phyloP scores from a whole-genome alignment of 108 stramenopile genomes.

The Pseudonitzschia pungens region DNA sequence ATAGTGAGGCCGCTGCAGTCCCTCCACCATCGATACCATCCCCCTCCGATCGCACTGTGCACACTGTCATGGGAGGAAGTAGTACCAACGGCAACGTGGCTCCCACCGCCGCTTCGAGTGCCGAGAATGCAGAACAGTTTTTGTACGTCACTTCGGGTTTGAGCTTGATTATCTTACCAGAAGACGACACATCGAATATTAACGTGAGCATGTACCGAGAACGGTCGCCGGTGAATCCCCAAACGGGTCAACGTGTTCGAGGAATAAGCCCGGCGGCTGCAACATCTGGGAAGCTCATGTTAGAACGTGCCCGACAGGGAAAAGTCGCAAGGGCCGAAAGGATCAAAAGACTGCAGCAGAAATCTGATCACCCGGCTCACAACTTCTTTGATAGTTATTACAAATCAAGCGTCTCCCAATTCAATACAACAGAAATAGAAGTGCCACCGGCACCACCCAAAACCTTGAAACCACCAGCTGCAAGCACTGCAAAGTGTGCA shows the following conservation, averaged over 20 bases:
- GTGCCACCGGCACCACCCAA: neutral
- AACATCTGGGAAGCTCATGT: conserved; percentile 63
- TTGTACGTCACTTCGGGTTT: conserved; percentile 63
- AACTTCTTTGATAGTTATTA: conserved; percentile 12
- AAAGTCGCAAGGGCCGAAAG: conserved; percentile 41
- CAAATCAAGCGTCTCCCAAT: neutral
- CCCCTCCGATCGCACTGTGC: neutral
- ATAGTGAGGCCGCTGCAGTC: too few relatives aligned
- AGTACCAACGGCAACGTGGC: neutral
- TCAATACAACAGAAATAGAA: neutral
- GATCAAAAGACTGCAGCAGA: conserved; percentile 27
- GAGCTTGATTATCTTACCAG: conserved; percentile 65
- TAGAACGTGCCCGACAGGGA: conserved; percentile 65
- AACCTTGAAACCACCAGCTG: conserved; percentile 4
- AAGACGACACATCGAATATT: conserved; percentile 35
- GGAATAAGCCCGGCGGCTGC: conserved; percentile 68
- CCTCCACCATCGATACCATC: conserved; percentile 5
- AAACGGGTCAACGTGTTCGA: conserved; percentile 49
- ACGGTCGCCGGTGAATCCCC: conserved; percentile 46
- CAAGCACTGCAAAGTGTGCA: neutral
- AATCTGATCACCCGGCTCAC: conserved; percentile 7
- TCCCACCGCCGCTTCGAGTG: conserved; percentile 26
- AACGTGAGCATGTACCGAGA: conserved; percentile 37
- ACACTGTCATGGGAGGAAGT: conserved; percentile 29
- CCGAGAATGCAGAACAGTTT: conserved; percentile 54